phyloP scores from a whole-genome alignment of 345 rosid genomes.

The Dimocarpus longan region DNA sequence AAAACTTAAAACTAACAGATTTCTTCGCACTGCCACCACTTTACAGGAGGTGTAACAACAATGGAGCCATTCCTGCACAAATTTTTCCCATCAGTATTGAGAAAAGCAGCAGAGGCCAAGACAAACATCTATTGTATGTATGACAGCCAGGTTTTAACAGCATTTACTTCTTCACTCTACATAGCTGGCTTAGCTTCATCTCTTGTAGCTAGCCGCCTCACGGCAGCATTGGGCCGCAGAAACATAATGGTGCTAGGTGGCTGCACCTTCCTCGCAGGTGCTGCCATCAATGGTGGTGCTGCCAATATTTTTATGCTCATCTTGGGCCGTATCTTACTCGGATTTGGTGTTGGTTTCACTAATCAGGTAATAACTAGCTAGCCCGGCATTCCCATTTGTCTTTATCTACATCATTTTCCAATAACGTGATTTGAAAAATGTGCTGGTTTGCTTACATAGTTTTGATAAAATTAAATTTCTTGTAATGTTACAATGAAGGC shows the following conservation, averaged over 20 bases:
- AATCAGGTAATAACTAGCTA: conserved; percentile 51
- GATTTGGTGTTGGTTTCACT: conserved; percentile 92
- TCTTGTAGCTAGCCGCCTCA: conserved; percentile 72
- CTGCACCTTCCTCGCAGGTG: conserved; percentile 69
- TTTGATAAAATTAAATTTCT: not conserved
- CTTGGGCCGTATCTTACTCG: conserved; percentile 79
- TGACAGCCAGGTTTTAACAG: conserved; percentile 64
- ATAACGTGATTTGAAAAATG: too few species aligned
- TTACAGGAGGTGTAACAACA: conserved; percentile 84
- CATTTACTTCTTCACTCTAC: conserved; percentile 82
- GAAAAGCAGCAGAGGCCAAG: conserved; percentile 51
- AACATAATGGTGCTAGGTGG: conserved; percentile 76
- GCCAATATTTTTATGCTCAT: conserved; percentile 71
- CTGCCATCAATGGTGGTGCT: conserved; percentile 74
- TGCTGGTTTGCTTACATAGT: not conserved
- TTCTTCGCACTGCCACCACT: not conserved
- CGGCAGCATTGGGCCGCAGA: conserved; percentile 54
- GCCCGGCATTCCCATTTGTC: not conserved
- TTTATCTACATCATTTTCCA: not conserved
- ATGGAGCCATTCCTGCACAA: conserved; percentile 79
- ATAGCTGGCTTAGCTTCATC: conserved; percentile 73
- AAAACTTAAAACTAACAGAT: not conserved
- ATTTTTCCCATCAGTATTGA: conserved; percentile 69
- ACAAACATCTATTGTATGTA: conserved; percentile 64
- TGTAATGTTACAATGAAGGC: conserved; percentile 47